Base-by-base conservation (phyloP, 2,329 filamentous ascomycete species). In the Apiospora saccharicola region DNA sequence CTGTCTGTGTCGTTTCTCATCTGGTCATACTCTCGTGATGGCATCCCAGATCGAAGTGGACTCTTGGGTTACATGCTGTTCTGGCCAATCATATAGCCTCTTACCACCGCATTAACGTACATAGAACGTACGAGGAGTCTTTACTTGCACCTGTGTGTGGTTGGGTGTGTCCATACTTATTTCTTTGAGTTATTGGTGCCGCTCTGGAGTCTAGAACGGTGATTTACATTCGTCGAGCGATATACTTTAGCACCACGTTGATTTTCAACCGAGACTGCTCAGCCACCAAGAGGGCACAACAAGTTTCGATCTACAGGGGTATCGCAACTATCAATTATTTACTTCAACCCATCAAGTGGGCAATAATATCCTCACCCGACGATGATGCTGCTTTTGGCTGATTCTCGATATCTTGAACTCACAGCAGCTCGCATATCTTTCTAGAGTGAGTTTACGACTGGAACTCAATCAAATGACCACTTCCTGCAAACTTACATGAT, bases 21-120 rank as follows among this genome's bases (percentile, higher is more conserved):
- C 53, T 61, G 53, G 30, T 37, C 53, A 61, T 61, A 8, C 53
- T 61, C 53, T 61, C 53, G 53, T 61, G 53, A 61, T 61, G 53
- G 30, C 53, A 61, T 57, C 51, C 51, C 19, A 26, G 26, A 4
- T 22, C 7, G 51, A 34, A 19, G 51, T 57, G 51, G 51, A 26
- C 51, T 57, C 51, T 34, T 26, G 24, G 16, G 16, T 6, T 57
- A 34, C 16, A 34, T 30, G 26, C 13, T 14, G 19, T 19, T 61
- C 16, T 22, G 30, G 5, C 53, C 53, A 61, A 61, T 61, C 16
- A 30, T 4, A 37, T 34, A 61, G 14, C 14, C 30, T 61, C 30
- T 22, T 16, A 61, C 26, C 30, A 61, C 34, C 6, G 7, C 34
- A 61, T 22, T 3, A 37, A 61, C 53, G 12, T 61, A 34, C 30